Conservation (phyloP, 495 filamentous ascomycete species). For the Xylaria castorea region DNA sequence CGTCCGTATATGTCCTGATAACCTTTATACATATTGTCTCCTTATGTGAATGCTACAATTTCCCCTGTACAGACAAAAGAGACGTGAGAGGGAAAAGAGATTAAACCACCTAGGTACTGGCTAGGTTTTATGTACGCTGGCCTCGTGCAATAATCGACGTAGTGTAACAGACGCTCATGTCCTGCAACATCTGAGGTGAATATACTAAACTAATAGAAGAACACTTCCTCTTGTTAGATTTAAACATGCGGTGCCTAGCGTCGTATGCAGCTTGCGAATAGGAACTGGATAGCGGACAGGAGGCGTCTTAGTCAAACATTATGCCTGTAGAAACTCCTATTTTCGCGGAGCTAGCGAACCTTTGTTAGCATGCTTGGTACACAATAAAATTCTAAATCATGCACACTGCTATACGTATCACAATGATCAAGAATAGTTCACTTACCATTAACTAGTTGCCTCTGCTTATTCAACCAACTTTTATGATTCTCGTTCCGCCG, state of each 20-base stretch:
- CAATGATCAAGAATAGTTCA: neutral
- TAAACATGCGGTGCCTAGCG: neutral
- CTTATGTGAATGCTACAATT: neutral
- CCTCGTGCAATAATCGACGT: neutral
- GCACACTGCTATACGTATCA: neutral
- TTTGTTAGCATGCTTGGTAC: constrained; percentile 11
- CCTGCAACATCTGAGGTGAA: neutral
- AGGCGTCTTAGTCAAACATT: neutral
- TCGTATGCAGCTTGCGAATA: neutral
- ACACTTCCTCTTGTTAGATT: neutral
- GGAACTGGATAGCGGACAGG: neutral
- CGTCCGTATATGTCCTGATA: constrained; percentile 4
- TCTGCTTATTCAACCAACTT: constrained; percentile 91
- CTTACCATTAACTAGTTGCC: constrained; percentile 70
- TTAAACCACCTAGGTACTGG: neutral
- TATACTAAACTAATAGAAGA: neutral
- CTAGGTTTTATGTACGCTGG: neutral
- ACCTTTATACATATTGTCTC: constrained; percentile 16
- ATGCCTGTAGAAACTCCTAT: constrained; percentile 45
- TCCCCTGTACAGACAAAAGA: neutral
- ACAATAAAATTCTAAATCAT: too few species aligned
- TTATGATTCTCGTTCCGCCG: constrained; percentile 76
- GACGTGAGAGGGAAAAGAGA: neutral
- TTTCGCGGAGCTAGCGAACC: constrained; percentile 49
- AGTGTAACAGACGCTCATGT: neutral